Evolutionary conservation across 108 stramenopile genomes (phyloP), one percentile per base, ranked within the genome.

Genomic region (Fragilaria crotonensis): DNA sequence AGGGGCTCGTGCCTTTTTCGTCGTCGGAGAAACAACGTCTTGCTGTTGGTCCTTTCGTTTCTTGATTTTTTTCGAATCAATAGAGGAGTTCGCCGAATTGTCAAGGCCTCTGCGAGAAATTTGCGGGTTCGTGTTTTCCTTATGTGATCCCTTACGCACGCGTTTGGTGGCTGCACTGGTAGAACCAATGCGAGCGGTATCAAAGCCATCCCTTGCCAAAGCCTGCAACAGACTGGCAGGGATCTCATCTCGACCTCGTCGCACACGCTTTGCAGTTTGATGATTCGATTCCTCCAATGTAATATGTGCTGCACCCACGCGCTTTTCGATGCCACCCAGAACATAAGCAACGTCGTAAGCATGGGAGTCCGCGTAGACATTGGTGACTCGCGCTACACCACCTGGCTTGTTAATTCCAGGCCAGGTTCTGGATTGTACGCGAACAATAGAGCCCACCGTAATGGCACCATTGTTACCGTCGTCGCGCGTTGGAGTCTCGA

Each of bases 381-480:
- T 78, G 30, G 59, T 63, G 21, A 92, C 68, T 30, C 83, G 64
- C 33, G 76, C 90, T 11, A 88, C 83, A 25, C 90, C 90, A 25
- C 94, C 94, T 1, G 61, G 85, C 64, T 89, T 90, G 67, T 95
- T 95, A 20, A 92, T 81, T 5, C 90, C 90, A 9, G 88, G 82
- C 94, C 94, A 95, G 2, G 85, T 89, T 7, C 94, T 53, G 3
- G 86, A 45, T 60, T 75, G 63, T 0, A 95, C 89, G 25, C 70
- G 44, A 4, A 95, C 90, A 59, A 90, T 71, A 23, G 79, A 74
- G 30, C 81, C 87, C 23, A 74, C 58, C 14, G 54, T 22, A 59
- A 89, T 77, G 25, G 29, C 22, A 7, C 30, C 18, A 5, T 7
- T 41, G 36, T 7, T 41, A 41, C 7, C 11, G 36, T 41, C 36